Evolutionary conservation across 495 filamentous ascomycete genomes (phyloP).

Genomic region (Neurospora sp.): DNA sequence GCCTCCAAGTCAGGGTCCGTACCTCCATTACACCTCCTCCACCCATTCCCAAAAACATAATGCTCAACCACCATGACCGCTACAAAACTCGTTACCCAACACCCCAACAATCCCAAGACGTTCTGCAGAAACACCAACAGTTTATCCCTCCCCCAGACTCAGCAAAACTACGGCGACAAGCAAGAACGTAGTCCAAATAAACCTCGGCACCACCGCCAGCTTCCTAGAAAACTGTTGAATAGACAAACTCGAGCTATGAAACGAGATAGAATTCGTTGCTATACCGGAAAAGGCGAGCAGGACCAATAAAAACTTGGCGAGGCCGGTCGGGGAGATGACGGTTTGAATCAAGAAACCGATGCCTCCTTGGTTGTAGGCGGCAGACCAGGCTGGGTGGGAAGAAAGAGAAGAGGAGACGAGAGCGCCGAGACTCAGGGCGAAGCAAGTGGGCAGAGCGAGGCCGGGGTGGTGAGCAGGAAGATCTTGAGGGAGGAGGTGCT

Average conservation of each 20-base stretch:
- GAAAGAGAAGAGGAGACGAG: constrained; percentile 43
- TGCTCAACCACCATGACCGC: constrained; percentile 52
- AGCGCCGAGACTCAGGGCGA: constrained; percentile 46
- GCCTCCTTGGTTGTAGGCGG: constrained; percentile 38
- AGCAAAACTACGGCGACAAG: constrained; percentile 32
- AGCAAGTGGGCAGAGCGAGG: constrained; percentile 43
- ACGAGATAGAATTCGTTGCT: constrained; percentile 38
- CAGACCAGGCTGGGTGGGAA: constrained; percentile 36
- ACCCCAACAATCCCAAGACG: constrained; percentile 49
- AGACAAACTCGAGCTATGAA: constrained; percentile 37
- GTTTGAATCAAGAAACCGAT: constrained; percentile 49
- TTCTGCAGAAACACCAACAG: constrained; percentile 37
- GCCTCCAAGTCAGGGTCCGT: constrained; percentile 38
- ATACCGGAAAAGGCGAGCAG: constrained; percentile 43
- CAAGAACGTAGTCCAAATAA: constrained; percentile 38
- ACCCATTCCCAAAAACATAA: constrained; percentile 43
- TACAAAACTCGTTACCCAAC: constrained; percentile 50
- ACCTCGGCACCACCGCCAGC: constrained; percentile 33
- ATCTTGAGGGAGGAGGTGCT: constrained; percentile 41
- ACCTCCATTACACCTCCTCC: constrained; percentile 9
- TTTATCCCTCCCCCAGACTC: constrained; percentile 34
- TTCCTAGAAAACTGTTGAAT: constrained; percentile 31
- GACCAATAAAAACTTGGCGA: constrained; percentile 50
- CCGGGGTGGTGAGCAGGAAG: constrained; percentile 42
- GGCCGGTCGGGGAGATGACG: constrained; percentile 45